Base-by-base conservation (phyloP, 1,284 basidiomycete genomes). In the Fomitopsis pinicola region DNA sequence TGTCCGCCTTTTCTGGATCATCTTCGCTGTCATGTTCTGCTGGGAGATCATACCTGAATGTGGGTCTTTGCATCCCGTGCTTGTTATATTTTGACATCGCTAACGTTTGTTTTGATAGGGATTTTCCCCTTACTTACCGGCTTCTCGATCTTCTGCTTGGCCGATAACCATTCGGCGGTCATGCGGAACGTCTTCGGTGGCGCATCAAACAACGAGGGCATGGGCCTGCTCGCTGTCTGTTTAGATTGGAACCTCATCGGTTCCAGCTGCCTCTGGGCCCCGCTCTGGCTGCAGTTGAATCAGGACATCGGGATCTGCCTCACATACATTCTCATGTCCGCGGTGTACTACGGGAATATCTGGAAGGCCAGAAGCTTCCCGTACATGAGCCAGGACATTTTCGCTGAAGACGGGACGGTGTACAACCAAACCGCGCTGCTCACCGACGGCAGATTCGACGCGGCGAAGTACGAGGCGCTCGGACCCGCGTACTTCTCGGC, bases 161-260 rank as follows among this genome's bases (percentile, higher is more conserved):
- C 83, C 8, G 77, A 80, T 62, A 84, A 78, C 56, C 72, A 75
- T 22, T 81, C 72, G 26, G 64, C 75, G 0, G 71, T 79, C 28
- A 80, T 87, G 67, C 81, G 84, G 1, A 79, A 80, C 36, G 69
- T 88, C 2, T 87, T 88, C 58, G 85, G 86, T 48, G 84, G 85
- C 28, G 82, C 77, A 3, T 82, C 82, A 64, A 84, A 84, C 63
- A 86, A 88, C 62, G 81, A 87, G 68, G 82, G 82, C 17, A 76
- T 84, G 28, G 82, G 80, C 8, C 62, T 84, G 36, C 68, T 83
- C 28, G 77, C 80, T 6, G 68, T 85, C 62, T 82, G 78, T 64
- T 78, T 87, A 50, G 85, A 88, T 68, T 88, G 86, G 84, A 73
- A 72, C 64, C 60, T 71, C 15, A 73, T 73, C 59, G 68, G 69